Evolutionary conservation across 164 flowering plant species (phyloP).

Genomic region (Pachysandra terminalis): DNA sequence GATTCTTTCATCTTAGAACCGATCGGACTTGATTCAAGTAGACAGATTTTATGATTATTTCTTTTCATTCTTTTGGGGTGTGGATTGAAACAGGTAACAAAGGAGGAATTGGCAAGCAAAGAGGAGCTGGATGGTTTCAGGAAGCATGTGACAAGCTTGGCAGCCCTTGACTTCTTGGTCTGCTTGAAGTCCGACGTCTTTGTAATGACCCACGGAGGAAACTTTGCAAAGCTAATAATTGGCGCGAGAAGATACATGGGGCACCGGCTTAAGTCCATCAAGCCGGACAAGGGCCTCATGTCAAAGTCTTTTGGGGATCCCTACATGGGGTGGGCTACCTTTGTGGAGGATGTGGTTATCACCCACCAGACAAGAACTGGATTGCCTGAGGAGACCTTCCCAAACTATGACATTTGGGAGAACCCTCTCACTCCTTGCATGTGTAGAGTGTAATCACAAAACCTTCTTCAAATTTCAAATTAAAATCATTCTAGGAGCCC

Average conservation of each 20-base stretch:
- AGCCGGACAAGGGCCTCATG: constrained; percentile 97
- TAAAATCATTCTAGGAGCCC: not conserved
- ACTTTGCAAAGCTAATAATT: constrained; percentile 88
- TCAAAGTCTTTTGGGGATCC: constrained; percentile 99
- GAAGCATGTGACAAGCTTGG: constrained; percentile 94
- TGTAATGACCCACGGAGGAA: constrained; percentile 99
- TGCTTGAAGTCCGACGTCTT: constrained; percentile 96
- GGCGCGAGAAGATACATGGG: constrained; percentile 97
- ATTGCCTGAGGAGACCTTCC: constrained; percentile 91
- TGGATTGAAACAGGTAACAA: constrained; percentile 62
- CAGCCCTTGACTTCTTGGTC: constrained; percentile 94
- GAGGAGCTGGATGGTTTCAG: constrained; percentile 77
- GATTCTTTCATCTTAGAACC: too few species aligned
- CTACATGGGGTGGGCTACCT: constrained; percentile 96
- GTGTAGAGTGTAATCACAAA: constrained; percentile 68
- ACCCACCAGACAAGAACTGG: constrained; percentile 95
- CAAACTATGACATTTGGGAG: constrained; percentile 97
- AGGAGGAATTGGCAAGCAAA: constrained; percentile 80
- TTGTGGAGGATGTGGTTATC: constrained; percentile 85
- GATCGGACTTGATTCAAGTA: too few species aligned
- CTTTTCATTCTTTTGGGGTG: not conserved
- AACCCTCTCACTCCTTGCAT: constrained; percentile 98
- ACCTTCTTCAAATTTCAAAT: not conserved
- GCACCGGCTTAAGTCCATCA: constrained; percentile 84
- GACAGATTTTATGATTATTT: too few species aligned